Conservation (phyloP, 75 land plant species). For the Pinus albicaulis region DNA sequence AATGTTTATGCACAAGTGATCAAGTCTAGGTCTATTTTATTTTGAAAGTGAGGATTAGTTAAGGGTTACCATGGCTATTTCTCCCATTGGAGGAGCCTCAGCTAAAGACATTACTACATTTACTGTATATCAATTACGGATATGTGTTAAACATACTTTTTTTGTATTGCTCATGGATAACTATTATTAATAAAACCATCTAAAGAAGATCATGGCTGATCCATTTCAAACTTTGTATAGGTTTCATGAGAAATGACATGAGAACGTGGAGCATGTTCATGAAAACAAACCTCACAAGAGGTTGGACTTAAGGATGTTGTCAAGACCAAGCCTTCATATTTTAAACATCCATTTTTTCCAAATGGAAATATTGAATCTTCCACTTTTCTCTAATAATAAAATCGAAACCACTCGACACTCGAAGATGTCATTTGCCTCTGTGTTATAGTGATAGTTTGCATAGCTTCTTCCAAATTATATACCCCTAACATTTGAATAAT, state of each 20-base stretch:
- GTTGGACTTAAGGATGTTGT: background rate
- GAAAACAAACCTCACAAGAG: background rate
- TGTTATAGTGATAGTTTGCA: conserved; percentile 5
- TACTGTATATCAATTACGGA: background rate
- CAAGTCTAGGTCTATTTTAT: background rate
- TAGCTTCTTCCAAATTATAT: background rate
- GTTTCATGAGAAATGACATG: background rate
- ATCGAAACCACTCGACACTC: background rate
- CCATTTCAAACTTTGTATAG: background rate
- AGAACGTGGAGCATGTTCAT: background rate
- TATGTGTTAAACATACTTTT: background rate
- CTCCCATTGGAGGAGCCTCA: background rate
- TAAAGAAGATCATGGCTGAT: background rate
- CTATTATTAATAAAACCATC: background rate
- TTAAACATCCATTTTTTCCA: background rate
- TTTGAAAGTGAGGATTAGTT: conserved; percentile 6
- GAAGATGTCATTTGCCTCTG: too few species aligned
- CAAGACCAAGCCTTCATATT: background rate
- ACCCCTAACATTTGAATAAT: conserved; percentile 6
- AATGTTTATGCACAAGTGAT: too few species aligned
- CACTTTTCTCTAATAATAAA: background rate
- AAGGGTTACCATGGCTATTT: background rate
- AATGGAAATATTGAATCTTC: too few species aligned
- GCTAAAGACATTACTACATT: background rate
- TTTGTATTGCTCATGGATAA: background rate